phyloP scores from a whole-genome alignment of 257 asterid genomes.

The Vinca minor region DNA sequence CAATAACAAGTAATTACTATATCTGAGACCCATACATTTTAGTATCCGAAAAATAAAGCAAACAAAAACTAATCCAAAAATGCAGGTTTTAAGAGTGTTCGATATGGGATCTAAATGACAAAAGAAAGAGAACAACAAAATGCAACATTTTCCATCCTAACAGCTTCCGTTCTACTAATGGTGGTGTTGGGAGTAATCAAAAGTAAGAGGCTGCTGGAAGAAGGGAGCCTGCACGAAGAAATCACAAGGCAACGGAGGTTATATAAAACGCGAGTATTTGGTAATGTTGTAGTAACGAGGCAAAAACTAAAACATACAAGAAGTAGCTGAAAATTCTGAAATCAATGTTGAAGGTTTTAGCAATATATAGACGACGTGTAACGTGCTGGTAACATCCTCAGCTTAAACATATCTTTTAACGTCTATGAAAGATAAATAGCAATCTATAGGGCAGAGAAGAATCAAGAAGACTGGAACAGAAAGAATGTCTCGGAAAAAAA shows the following conservation, averaged over 20 bases:
- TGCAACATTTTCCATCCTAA: constrained; percentile 11
- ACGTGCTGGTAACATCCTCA: too few species aligned
- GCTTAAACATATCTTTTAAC: too few species aligned
- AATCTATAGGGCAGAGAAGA: too few species aligned
- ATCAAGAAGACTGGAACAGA: too few species aligned
- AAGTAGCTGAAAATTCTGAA: too few species aligned
- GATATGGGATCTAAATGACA: constrained; percentile 22
- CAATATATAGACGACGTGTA: too few species aligned
- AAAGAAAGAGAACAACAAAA: constrained; percentile 18
- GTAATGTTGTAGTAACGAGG: background rate
- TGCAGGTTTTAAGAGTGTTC: constrained; percentile 22
- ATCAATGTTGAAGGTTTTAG: too few species aligned
- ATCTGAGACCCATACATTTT: constrained; percentile 16
- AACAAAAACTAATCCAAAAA: constrained; percentile 24
- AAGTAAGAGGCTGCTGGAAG: constrained; percentile 90
- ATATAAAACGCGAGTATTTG: constrained; percentile 1
- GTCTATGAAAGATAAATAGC: too few species aligned
- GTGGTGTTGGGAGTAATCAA: constrained; percentile 65
- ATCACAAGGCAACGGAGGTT: background rate
- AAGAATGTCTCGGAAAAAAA: too few species aligned
- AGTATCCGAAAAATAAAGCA: constrained; percentile 6
- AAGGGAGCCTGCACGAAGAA: constrained; percentile 63
- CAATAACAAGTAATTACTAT: constrained; percentile 11
- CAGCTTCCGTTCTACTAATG: constrained; percentile 5
- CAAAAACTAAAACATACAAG: background rate